Conservation (phyloP, 2,329 filamentous ascomycete species). For the Talaromyces rugulosus region DNA sequence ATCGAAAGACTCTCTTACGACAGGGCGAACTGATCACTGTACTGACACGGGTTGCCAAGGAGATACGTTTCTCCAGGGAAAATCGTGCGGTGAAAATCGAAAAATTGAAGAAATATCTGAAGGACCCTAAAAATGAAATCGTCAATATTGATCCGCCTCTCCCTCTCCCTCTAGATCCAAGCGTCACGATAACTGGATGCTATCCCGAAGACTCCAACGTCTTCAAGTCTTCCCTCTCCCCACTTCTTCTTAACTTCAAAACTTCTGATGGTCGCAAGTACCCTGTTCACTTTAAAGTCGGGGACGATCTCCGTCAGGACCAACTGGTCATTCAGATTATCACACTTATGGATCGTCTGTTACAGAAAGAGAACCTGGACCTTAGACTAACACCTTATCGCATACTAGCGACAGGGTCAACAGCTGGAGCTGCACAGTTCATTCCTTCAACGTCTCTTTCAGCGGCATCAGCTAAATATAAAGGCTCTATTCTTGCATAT, state of each 20-base stretch:
- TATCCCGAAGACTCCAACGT: conserved; percentile 81
- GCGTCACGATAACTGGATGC: conserved; percentile 71
- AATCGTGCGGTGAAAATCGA: conserved; percentile 78
- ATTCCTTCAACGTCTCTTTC: conserved; percentile 82
- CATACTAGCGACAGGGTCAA: conserved; percentile 87
- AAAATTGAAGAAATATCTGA: conserved; percentile 75
- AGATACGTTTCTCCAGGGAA: conserved; percentile 76
- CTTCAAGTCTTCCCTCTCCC: conserved; percentile 92
- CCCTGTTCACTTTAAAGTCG: conserved; percentile 93
- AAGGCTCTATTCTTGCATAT: conserved; percentile 72
- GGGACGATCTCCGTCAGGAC: conserved; percentile 93
- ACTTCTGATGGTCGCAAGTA: conserved; percentile 74
- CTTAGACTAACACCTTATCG: conserved; percentile 94
- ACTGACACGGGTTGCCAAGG: conserved; percentile 80
- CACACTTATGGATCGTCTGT: conserved; percentile 91
- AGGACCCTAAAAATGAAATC: conserved; percentile 87
- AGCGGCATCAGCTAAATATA: conserved; percentile 77
- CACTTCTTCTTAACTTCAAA: conserved; percentile 86
- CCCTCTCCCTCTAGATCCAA: conserved; percentile 82
- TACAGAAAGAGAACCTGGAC: conserved; percentile 94
- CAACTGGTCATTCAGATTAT: conserved; percentile 98
- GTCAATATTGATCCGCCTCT: conserved; percentile 77
- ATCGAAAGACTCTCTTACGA: conserved; percentile 70
- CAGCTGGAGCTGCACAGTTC: conserved; percentile 88
- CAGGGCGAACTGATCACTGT: conserved; percentile 89